These are phyloP conservation scores for Knoxdaviesia proteae DNA, from an alignment of 2,329 filamentous ascomycete genomes.

Conservation along the genomic window DNA sequence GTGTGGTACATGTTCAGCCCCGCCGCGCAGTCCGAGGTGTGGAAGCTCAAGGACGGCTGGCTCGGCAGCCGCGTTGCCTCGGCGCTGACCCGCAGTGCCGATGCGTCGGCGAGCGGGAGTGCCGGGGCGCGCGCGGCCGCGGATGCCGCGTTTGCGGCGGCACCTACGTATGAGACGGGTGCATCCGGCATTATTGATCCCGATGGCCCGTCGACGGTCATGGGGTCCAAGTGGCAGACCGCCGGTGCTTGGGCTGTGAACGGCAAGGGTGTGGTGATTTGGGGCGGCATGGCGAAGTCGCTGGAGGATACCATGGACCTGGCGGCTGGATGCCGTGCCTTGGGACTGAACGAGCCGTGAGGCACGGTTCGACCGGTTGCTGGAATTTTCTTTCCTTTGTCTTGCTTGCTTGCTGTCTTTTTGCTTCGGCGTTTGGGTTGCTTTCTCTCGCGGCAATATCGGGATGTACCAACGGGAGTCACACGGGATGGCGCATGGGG, in stretches of 20 bases:
- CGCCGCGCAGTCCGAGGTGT: constrained; percentile 27
- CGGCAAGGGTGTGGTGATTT: constrained; percentile 25
- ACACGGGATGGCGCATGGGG: too few relatives aligned
- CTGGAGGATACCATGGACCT: constrained; percentile 31
- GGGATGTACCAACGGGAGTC: too few relatives aligned
- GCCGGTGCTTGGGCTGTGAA: constrained; percentile 30
- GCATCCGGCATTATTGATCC: constrained; percentile 1
- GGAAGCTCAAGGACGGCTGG: constrained; percentile 31
- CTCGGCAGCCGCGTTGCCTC: constrained; percentile 27
- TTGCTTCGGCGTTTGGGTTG: not conserved
- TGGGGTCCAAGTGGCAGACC: constrained; percentile 37
- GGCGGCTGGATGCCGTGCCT: constrained; percentile 21
- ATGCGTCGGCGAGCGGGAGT: constrained; percentile 10
- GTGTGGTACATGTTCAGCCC: constrained; percentile 33
- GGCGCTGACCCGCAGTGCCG: constrained; percentile 12
- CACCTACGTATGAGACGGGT: constrained; percentile 2
- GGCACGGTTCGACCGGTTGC: not conserved
- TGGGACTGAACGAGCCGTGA: constrained; percentile 14
- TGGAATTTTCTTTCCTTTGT: not conserved
- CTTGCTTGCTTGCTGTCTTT: not conserved
- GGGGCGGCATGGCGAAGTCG: constrained; percentile 24
- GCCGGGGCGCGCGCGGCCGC: constrained; percentile 11
- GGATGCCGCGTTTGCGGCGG: not conserved
- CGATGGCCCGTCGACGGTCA: constrained; percentile 19
- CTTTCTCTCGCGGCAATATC: too few relatives aligned